Percentiles rank a stretch among this genome's conserved stretches.
Conservation (phyloP, 164 flowering plant genomes). For the Magnolia changhungtana region DNA sequence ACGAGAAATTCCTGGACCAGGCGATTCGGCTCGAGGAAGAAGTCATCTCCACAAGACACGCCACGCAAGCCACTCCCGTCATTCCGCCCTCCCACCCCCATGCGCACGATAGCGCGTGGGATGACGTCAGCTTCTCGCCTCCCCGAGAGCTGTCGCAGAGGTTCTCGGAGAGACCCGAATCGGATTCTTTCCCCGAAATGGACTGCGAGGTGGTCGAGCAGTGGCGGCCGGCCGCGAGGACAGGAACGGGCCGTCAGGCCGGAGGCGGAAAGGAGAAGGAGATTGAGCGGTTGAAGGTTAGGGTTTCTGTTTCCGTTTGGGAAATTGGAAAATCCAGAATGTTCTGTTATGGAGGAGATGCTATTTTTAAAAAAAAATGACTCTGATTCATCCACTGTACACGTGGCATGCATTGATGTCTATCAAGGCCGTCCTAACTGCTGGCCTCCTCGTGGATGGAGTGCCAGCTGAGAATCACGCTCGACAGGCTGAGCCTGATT, state of each 20-base stretch:
- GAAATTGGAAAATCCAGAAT: background rate
- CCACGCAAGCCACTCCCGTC: slow-evolving; percentile 12
- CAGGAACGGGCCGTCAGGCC: background rate
- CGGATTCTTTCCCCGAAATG: background rate
- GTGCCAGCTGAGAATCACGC: too few species aligned
- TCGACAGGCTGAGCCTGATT: too few species aligned
- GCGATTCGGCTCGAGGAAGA: slow-evolving; percentile 22
- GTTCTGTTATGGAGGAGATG: background rate
- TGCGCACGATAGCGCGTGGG: background rate
- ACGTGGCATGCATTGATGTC: too few species aligned
- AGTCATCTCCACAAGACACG: slow-evolving; percentile 15
- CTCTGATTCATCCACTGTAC: background rate
- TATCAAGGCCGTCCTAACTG: too few species aligned
- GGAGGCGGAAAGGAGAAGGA: background rate
- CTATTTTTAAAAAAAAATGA: background rate
- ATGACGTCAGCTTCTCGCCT: slow-evolving; percentile 18
- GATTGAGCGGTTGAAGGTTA: slow-evolving; percentile 24
- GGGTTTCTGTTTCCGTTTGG: background rate
- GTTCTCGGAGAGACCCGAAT: background rate
- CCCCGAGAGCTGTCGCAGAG: slow-evolving; percentile 28
- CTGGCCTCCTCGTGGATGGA: too few species aligned
- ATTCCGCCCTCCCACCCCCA: background rate
- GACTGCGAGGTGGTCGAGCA: background rate
- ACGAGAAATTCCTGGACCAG: slow-evolving; percentile 23
- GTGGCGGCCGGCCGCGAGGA: background rate